These are phyloP conservation scores for Fusarium marasasianum DNA, from an alignment of 2,329 filamentous ascomycete genomes.

Conservation along the genomic window DNA sequence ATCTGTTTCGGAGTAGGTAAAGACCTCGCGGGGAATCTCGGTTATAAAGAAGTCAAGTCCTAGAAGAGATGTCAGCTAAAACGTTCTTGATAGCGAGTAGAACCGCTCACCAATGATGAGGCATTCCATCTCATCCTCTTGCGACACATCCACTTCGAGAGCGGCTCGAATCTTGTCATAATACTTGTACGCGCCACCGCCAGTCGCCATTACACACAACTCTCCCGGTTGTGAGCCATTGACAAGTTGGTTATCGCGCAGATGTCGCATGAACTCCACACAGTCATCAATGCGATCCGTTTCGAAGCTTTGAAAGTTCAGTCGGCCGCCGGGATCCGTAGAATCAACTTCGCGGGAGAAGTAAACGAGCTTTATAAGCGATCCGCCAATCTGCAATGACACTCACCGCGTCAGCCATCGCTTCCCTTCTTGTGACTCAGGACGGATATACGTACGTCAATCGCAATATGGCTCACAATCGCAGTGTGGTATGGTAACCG, in stretches of 20 bases:
- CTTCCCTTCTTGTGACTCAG: slow-evolving; percentile 13
- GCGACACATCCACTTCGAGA: slow-evolving; percentile 85
- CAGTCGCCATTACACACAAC: slow-evolving; percentile 93
- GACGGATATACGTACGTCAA: slow-evolving; percentile 75
- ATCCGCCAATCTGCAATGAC: slow-evolving; percentile 82
- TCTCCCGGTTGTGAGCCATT: slow-evolving; percentile 78
- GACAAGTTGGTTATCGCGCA: slow-evolving; percentile 84
- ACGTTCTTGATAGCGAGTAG: neutral
- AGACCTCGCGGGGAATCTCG: slow-evolving; percentile 95
- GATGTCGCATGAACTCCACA: slow-evolving; percentile 86
- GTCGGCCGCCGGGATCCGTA: slow-evolving; percentile 81
- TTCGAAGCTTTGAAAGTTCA: slow-evolving; percentile 97
- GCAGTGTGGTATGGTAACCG: slow-evolving; percentile 95
- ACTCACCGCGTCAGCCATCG: slow-evolving; percentile 19
- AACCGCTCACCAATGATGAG: slow-evolving; percentile 80
- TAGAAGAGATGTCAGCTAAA: slow-evolving; percentile 46
- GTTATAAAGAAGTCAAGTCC: slow-evolving; percentile 99
- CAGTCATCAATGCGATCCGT: slow-evolving; percentile 94
- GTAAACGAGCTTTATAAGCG: slow-evolving; percentile 95
- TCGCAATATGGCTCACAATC: slow-evolving; percentile 94
- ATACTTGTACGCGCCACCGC: slow-evolving; percentile 95
- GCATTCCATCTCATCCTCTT: slow-evolving; percentile 99
- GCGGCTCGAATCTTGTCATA: slow-evolving; percentile 89
- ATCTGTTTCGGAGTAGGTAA: slow-evolving; percentile 91
- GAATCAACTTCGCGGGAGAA: slow-evolving; percentile 89